Evolutionary conservation across 192 early-diverging fungal species (phyloP).

Genomic region (Coemansia erecta): DNA sequence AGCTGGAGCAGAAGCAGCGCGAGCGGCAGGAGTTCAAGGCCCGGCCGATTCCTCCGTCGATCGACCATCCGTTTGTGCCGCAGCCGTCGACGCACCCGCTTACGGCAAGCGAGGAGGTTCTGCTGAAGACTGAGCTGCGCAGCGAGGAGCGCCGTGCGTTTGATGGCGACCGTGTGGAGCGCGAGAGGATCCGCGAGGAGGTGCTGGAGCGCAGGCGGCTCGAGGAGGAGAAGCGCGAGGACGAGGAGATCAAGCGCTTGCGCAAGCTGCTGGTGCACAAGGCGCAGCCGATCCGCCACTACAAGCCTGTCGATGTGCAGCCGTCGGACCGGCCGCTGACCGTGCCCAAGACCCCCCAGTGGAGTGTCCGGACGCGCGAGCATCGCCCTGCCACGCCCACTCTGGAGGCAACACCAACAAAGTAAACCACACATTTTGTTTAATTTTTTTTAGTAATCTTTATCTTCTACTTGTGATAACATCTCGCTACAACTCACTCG

Average conservation of each 20-base stretch:
- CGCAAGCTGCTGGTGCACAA: slow-evolving; percentile 58
- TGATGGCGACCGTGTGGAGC: slow-evolving; percentile 57
- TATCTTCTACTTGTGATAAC: neutral
- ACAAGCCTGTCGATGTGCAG: slow-evolving; percentile 53
- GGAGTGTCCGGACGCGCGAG: slow-evolving; percentile 38
- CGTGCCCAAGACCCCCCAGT: slow-evolving; percentile 49
- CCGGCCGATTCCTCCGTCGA: slow-evolving; percentile 52
- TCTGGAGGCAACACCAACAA: slow-evolving; percentile 7
- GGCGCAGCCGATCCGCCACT: slow-evolving; percentile 61
- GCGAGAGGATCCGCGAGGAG: slow-evolving; percentile 57
- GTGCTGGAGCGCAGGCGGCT: slow-evolving; percentile 52
- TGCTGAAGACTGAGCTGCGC: slow-evolving; percentile 58
- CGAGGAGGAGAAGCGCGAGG: slow-evolving; percentile 56
- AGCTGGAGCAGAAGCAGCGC: slow-evolving; percentile 41
- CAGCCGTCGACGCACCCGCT: slow-evolving; percentile 50
- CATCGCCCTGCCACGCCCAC: slow-evolving; percentile 12
- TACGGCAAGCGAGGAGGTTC: slow-evolving; percentile 44
- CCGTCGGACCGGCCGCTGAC: slow-evolving; percentile 60
- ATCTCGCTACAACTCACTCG: too few species aligned
- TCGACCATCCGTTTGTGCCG: slow-evolving; percentile 62
- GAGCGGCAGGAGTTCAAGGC: slow-evolving; percentile 57
- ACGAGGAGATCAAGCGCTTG: slow-evolving; percentile 56
- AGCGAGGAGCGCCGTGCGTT: slow-evolving; percentile 65
- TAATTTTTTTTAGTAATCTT: neutral
- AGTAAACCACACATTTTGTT: neutral